phyloP scores from a whole-genome alignment of 1,284 basidiomycete species.

The Ceratobasidium sp. region DNA sequence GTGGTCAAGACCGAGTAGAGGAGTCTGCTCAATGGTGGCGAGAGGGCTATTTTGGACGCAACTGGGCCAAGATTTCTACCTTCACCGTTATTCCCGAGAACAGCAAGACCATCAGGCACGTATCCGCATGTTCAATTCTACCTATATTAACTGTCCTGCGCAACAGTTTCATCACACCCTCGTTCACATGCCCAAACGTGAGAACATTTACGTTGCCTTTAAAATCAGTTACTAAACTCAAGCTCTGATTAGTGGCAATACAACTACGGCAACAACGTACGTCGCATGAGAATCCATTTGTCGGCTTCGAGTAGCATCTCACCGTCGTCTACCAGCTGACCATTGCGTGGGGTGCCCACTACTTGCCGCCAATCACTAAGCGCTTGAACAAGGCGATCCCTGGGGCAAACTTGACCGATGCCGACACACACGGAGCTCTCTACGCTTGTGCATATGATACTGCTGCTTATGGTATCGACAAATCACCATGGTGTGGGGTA shows the following conservation, averaged over 20 bases:
- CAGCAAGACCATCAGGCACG: constrained; percentile 51
- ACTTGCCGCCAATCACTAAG: constrained; percentile 62
- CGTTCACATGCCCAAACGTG: constrained; percentile 53
- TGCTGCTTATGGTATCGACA: constrained; percentile 55
- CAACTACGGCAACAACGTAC: constrained; percentile 51
- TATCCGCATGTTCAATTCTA: neutral
- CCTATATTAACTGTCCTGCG: neutral
- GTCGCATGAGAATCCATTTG: constrained; percentile 43
- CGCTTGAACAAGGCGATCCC: constrained; percentile 65
- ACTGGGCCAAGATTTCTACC: constrained; percentile 48
- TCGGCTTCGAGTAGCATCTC: constrained; percentile 42
- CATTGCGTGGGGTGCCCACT: constrained; percentile 54
- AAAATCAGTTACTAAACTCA: neutral
- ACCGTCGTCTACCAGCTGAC: constrained; percentile 41
- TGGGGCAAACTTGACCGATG: constrained; percentile 63
- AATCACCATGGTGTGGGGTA: constrained; percentile 74
- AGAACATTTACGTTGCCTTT: neutral
- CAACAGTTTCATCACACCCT: constrained; percentile 52
- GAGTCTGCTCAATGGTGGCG: constrained; percentile 59
- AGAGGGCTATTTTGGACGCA: constrained; percentile 55
- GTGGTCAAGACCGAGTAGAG: constrained; percentile 56
- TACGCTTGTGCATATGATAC: constrained; percentile 81
- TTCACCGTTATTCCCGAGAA: constrained; percentile 55
- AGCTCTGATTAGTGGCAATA: constrained; percentile 50
- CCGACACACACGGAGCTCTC: constrained; percentile 69